Percentiles rank a stretch among this genome's conserved stretches.
These are phyloP conservation scores for Ambrosiella cleistominuta DNA, from an alignment of 2,329 filamentous ascomycete genomes.

Conservation along the genomic window DNA sequence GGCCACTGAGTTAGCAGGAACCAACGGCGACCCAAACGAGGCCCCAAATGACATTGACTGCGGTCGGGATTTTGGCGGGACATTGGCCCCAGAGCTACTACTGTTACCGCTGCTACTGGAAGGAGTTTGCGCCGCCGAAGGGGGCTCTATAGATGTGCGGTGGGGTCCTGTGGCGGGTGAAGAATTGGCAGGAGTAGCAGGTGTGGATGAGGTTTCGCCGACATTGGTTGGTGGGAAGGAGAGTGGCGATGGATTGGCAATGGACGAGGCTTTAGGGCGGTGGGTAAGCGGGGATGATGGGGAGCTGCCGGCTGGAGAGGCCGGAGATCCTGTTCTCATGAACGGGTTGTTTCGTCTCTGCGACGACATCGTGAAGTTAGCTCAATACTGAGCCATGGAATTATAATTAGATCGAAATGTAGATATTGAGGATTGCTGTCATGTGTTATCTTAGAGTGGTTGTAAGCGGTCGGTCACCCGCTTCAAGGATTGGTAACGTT, in stretches of 20 bases:
- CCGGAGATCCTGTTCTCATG: slow-evolving; percentile 46
- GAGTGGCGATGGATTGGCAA: slow-evolving; percentile 40
- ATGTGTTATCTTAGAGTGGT: background rate
- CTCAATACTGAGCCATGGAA: background rate
- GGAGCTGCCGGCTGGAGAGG: slow-evolving; percentile 3
- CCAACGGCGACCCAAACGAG: slow-evolving; percentile 26
- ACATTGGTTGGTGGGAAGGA: slow-evolving; percentile 20
- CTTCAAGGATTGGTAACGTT: background rate
- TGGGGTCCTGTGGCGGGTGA: background rate
- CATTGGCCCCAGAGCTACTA: background rate
- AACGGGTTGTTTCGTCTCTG: slow-evolving; percentile 72
- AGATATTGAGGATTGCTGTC: background rate
- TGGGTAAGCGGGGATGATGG: slow-evolving; percentile 32
- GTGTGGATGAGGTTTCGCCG: background rate
- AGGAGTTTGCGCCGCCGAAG: background rate
- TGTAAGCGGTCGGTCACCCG: background rate
- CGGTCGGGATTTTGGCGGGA: slow-evolving; percentile 2
- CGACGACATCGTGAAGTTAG: slow-evolving; percentile 25
- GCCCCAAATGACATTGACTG: slow-evolving; percentile 19
- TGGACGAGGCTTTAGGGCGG: slow-evolving; percentile 60
- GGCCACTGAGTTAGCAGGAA: slow-evolving; percentile 21
- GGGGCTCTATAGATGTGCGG: background rate
- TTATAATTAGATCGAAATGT: background rate
- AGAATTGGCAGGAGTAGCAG: background rate
- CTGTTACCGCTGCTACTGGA: background rate